Conservation (phyloP, 2,329 filamentous ascomycete genomes). For the Colletotrichum sublineola region DNA sequence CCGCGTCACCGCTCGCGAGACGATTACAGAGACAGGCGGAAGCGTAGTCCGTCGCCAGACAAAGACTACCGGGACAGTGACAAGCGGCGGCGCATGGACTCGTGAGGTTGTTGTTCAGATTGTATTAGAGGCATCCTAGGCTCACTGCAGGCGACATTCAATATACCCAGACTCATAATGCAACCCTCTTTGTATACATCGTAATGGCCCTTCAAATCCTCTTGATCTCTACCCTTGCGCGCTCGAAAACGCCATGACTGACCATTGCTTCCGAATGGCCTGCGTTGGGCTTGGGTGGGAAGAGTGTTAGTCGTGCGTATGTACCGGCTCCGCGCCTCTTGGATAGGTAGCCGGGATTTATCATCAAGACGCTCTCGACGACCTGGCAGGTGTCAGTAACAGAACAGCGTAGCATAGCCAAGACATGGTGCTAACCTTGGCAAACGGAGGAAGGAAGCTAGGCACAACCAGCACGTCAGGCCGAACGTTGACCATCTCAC, state of each 20-base stretch:
- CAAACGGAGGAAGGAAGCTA: constrained; percentile 86
- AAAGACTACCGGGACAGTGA: constrained; percentile 68
- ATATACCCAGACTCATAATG: constrained; percentile 43
- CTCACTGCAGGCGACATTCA: constrained; percentile 33
- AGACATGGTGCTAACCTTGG: constrained; percentile 73
- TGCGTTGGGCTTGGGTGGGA: constrained; percentile 71
- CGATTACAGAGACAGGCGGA: constrained; percentile 64
- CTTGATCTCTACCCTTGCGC: constrained; percentile 88
- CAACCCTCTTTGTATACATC: constrained; percentile 26
- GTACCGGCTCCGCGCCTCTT: constrained; percentile 89
- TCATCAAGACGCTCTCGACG: constrained; percentile 87
- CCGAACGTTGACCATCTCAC: constrained; percentile 88
- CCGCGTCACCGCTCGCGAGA: constrained; percentile 60
- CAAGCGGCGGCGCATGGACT: constrained; percentile 70
- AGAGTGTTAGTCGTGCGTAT: constrained; percentile 83
- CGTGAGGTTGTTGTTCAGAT: constrained; percentile 31
- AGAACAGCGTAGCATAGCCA: background rate
- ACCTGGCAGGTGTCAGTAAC: constrained; percentile 68
- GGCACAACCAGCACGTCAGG: constrained; percentile 89
- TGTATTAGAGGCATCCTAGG: constrained; percentile 32
- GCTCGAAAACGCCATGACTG: constrained; percentile 82
- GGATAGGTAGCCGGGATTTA: constrained; percentile 91
- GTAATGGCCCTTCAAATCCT: constrained; percentile 67
- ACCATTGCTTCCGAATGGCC: constrained; percentile 72
- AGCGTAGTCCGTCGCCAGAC: constrained; percentile 70